Conservation (phyloP, 1,284 basidiomycete genomes). For the Fomitopsis betulina region DNA sequence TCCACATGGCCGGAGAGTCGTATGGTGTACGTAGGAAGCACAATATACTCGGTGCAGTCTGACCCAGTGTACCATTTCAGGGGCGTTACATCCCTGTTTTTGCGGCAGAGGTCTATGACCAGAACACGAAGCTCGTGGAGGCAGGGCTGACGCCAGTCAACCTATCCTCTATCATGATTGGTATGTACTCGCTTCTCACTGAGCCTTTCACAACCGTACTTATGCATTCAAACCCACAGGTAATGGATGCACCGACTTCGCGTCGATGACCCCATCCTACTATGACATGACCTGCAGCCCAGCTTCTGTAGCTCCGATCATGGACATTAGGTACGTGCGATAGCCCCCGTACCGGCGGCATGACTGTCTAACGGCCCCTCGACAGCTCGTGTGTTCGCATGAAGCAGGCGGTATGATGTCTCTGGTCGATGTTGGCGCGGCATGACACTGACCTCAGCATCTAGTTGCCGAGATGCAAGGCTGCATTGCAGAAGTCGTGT, state of each 20-base stretch:
- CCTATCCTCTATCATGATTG: conserved; percentile 76
- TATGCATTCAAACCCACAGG: conserved; percentile 30
- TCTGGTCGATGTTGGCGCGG: not conserved
- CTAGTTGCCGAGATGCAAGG: conserved; percentile 17
- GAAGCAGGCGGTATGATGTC: conserved; percentile 31
- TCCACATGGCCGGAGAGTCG: conserved; percentile 75
- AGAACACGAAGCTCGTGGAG: conserved; percentile 58
- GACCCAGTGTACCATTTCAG: conserved; percentile 28
- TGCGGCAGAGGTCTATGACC: conserved; percentile 76
- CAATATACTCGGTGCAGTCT: not conserved
- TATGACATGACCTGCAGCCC: conserved; percentile 31
- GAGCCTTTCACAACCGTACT: too few relatives aligned
- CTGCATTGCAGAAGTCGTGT: conserved; percentile 15
- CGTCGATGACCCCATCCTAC: conserved; percentile 24
- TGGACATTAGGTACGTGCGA: conserved; percentile 21
- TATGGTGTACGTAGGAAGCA: conserved; percentile 43
- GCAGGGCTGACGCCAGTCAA: conserved; percentile 72
- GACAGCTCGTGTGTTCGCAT: conserved; percentile 29
- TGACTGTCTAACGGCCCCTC: not conserved
- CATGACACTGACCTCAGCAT: not conserved
- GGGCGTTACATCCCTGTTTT: conserved; percentile 85
- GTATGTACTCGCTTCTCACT: conserved; percentile 32
- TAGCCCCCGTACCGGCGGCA: not conserved
- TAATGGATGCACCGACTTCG: conserved; percentile 34
- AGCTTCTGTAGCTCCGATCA: conserved; percentile 22